These are phyloP conservation scores for Phaeodactylum tricornutum DNA, from an alignment of 108 stramenopile species.

Conservation along the genomic window DNA sequence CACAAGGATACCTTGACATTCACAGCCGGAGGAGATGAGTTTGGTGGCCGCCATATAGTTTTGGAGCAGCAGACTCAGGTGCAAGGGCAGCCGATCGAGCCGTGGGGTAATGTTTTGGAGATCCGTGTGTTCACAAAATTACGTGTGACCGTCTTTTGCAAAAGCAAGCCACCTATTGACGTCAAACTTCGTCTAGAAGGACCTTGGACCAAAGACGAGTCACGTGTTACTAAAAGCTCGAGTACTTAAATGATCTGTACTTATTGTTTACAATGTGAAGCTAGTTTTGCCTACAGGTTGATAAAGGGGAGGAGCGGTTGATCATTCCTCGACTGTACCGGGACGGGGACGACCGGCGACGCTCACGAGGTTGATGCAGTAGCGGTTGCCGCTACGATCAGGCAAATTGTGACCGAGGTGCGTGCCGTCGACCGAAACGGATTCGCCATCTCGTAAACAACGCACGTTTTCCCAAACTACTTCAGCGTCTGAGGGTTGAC, in stretches of 20 bases:
- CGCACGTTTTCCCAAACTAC: conserved; percentile 77
- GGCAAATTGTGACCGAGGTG: conserved; percentile 73
- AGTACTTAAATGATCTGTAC: too few relatives aligned
- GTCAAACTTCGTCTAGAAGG: conserved; percentile 70
- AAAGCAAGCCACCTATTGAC: conserved; percentile 61
- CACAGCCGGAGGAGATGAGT: conserved; percentile 24
- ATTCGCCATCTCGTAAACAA: conserved; percentile 65
- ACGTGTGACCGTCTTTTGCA: conserved; percentile 51
- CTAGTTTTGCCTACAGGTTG: too few relatives aligned
- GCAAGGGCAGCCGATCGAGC: conserved; percentile 29
- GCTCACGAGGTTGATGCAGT: conserved; percentile 66
- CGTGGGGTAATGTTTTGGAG: too few relatives aligned
- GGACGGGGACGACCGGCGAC: conserved; percentile 49
- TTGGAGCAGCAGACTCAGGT: conserved; percentile 14
- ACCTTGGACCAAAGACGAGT: too few relatives aligned
- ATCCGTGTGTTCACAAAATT: conserved; percentile 65
- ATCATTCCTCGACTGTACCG: too few relatives aligned
- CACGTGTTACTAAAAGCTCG: too few relatives aligned
- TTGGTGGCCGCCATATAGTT: conserved; percentile 27
- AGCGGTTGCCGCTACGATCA: conserved; percentile 44
- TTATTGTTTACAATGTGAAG: too few relatives aligned
- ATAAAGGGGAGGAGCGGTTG: too few relatives aligned
- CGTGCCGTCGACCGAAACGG: conserved; percentile 25
- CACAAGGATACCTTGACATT: conserved; percentile 47
- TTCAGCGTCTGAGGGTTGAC: conserved; percentile 6